phyloP scores from a whole-genome alignment of 345 rosid genomes.

The Corchorus capsularis region DNA sequence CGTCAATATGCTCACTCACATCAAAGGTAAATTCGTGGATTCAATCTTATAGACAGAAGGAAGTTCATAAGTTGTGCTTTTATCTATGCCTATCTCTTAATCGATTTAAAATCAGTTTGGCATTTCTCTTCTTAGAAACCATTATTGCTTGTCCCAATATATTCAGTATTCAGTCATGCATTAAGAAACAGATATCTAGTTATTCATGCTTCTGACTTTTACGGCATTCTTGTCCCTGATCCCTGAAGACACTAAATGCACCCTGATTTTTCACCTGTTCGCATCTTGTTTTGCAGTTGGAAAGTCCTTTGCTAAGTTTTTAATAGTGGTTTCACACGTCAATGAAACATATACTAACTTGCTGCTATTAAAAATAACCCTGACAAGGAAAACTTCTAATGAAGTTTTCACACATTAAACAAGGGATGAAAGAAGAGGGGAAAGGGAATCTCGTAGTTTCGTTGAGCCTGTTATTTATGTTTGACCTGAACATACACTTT shows the following conservation, averaged over 20 bases:
- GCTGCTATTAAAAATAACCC: not conserved
- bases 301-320: not conserved
- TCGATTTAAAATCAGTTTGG: not conserved
- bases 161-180: not conserved
- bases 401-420: not conserved
- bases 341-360: not conserved
- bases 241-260: not conserved
- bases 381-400: not conserved
- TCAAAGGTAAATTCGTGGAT: slow-evolving; percentile 52
- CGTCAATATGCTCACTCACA: slow-evolving; percentile 61
- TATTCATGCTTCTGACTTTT: not conserved
- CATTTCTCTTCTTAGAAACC: not conserved
- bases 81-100: not conserved
- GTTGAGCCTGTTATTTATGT: not conserved
- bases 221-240: not conserved
- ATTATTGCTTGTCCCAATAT: not conserved
- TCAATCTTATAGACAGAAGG: slow-evolving; percentile 2
- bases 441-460: not conserved
- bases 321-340: not conserved
- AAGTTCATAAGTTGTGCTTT: not conserved
- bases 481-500: not conserved
- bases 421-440: not conserved
- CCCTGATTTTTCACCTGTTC: not conserved
- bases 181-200: not conserved
- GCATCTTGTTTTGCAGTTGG: slow-evolving; percentile 8